Evolutionary conservation across 108 stramenopile genomes (phyloP), one percentile per base, ranked within the genome.

Genomic region (Cyclostephanos invisitatus): DNA sequence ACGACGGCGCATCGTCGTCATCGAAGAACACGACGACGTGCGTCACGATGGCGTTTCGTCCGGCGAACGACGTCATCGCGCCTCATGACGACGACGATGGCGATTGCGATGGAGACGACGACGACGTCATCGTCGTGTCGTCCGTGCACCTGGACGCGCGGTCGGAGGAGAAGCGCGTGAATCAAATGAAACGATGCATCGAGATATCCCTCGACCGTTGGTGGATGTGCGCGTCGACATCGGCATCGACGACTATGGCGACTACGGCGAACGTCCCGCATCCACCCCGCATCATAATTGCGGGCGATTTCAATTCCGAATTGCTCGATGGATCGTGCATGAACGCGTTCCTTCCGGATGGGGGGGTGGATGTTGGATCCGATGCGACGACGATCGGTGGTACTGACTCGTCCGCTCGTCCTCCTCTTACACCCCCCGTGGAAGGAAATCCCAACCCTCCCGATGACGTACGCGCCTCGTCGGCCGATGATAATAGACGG

Each of bases 291-390:
- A 46, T 61, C 7, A 76, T 85, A 24, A 83, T 85, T 49, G 84
- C 82, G 8, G 84, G 84, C 62, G 84, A 85, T 66, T 83, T 51
- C 69, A 85, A 85, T 60, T 70, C 65, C 53, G 84, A 85, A 67
- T 47, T 85, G 24, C 50, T 68, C 22, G 50, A 24, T 24, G 84
- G 84, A 42, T 83, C 82, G 3, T 83, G 82, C 47, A 53, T 85
- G 24, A 18, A 55, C 57, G 82, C 72, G 46, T 80, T 80, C 62
- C 68, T 85, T 2, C n/a, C 10, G 7, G 46, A 55, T 20, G 15
- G 21, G 22, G 29, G 48, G n/a, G 38, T 47, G 53, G 36, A 27
- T 18, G 17, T 42, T 9, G 10, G 32, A 70, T 12, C 1, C 38
- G 50, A 38, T 4, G 15, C 24, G n/a, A 8, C 2, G 11, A 25